phyloP scores from a whole-genome alignment of 306 rosid genomes.

The Trichosanthes truncata region DNA sequence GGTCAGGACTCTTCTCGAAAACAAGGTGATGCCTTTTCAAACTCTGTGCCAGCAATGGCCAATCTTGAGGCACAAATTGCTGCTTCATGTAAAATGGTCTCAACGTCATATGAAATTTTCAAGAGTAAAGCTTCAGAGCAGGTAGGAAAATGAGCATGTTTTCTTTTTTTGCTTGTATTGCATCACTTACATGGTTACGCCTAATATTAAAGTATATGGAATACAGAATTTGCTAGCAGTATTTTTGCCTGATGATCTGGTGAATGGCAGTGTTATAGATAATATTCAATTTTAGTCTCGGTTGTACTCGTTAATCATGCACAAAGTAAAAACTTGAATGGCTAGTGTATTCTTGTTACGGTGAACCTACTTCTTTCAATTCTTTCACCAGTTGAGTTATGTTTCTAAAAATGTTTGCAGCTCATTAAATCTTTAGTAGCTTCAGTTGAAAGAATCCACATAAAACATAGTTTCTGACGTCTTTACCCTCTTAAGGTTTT shows the following conservation, averaged over 20 bases:
- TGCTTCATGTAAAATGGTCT: slow-evolving; percentile 69
- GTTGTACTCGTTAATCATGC: neutral
- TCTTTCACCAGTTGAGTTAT: neutral
- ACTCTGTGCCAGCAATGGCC: slow-evolving; percentile 22
- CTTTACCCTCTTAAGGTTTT: neutral
- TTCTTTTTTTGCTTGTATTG: neutral
- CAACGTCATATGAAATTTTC: slow-evolving; percentile 59
- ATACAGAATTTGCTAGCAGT: neutral
- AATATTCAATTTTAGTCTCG: neutral
- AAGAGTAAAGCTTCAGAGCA: slow-evolving; percentile 75
- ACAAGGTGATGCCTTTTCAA: slow-evolving; percentile 24
- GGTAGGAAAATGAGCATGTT: slow-evolving; percentile 34
- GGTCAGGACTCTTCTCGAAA: slow-evolving; percentile 25
- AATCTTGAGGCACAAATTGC: slow-evolving; percentile 59
- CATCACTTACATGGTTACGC: neutral
- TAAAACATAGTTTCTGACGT: neutral
- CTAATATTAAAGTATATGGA: neutral
- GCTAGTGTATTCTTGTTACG: neutral
- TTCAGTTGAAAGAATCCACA: neutral
- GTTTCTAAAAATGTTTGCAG: neutral
- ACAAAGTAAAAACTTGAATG: neutral
- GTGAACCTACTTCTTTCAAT: neutral
- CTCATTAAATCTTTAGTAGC: neutral
- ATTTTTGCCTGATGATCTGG: neutral
- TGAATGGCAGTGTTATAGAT: neutral